Evolutionary conservation across 1,284 basidiomycete genomes (phyloP).

Genomic region (Ceratobasidium sp.): DNA sequence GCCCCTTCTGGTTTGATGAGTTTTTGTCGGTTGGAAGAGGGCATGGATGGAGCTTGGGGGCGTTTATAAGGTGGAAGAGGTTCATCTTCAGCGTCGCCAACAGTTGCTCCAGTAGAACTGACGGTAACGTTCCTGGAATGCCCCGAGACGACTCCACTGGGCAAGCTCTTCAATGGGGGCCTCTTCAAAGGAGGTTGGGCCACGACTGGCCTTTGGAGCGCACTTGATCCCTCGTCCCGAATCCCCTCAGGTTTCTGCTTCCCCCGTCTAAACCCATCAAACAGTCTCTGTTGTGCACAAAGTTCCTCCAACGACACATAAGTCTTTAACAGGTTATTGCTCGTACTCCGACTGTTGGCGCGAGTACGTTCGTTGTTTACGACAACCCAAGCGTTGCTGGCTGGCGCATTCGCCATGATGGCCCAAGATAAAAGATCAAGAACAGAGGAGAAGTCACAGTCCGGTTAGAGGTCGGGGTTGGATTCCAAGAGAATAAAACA

Average conservation of each 20-base stretch:
- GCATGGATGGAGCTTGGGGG: neutral
- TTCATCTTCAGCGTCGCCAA: constrained; percentile 11
- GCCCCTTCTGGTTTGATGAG: neutral
- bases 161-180: neutral
- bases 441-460: neutral
- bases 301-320: constrained; percentile 19
- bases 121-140: neutral
- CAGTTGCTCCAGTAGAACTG: constrained; percentile 17
- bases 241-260: neutral
- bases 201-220: neutral
- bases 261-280: constrained; percentile 19
- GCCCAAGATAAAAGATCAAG: neutral
- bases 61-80: neutral
- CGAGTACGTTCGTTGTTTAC: constrained; percentile 4
- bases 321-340: neutral
- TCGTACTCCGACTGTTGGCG: neutral
- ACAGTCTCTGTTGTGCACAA: neutral
- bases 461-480: neutral
- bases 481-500: neutral
- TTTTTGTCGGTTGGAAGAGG: neutral
- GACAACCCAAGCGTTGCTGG: constrained; percentile 24
- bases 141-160: neutral
- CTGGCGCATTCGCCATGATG: constrained; percentile 19
- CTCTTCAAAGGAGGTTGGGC: neutral
- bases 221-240: neutral